phyloP scores from a whole-genome alignment of 345 rosid species.

The Gossypium thurberi region DNA sequence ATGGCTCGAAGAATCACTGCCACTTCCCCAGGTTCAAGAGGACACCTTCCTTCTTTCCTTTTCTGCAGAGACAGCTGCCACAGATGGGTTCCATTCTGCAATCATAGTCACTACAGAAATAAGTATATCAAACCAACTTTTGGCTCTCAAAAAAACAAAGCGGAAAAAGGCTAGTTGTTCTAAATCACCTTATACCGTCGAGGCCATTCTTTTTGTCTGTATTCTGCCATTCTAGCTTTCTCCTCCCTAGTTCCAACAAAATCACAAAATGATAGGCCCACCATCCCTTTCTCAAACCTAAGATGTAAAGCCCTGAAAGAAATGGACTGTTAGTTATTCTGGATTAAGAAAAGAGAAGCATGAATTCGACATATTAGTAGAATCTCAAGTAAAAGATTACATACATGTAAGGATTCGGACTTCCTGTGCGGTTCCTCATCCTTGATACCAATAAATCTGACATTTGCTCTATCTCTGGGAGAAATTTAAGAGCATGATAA shows the following conservation, averaged over 20 bases:
- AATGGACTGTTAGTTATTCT: conserved; percentile 9
- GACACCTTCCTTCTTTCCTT: conserved; percentile 98
- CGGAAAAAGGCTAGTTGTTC: background rate
- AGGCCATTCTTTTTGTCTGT: conserved; percentile 98
- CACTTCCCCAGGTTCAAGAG: conserved; percentile 99
- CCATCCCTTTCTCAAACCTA: conserved; percentile 99
- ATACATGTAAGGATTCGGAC: conserved; percentile 78
- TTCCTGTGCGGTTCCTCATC: conserved; percentile 96
- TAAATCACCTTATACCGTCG: conserved; percentile 80
- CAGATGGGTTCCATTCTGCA: conserved; percentile 97
- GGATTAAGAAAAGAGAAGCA: conserved; percentile 8
- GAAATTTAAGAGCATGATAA: conserved; percentile 97
- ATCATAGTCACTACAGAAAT: conserved; percentile 15
- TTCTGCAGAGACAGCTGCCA: conserved; percentile 94
- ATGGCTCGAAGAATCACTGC: conserved; percentile 95
- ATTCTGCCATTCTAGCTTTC: conserved; percentile 89
- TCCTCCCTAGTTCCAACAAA: conserved; percentile 98
- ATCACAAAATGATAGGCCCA: conserved; percentile 94
- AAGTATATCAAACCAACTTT: conserved; percentile 6
- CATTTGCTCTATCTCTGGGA: conserved; percentile 87
- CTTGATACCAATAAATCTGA: conserved; percentile 79
- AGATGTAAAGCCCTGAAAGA: conserved; percentile 95
- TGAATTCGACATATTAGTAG: conserved; percentile 12
- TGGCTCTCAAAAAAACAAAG: conserved; percentile 12
- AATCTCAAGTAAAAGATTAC: conserved; percentile 24